Evolutionary conservation across 805 yeast species (phyloP).

Genomic region (Pichia rugopelliculosa): DNA sequence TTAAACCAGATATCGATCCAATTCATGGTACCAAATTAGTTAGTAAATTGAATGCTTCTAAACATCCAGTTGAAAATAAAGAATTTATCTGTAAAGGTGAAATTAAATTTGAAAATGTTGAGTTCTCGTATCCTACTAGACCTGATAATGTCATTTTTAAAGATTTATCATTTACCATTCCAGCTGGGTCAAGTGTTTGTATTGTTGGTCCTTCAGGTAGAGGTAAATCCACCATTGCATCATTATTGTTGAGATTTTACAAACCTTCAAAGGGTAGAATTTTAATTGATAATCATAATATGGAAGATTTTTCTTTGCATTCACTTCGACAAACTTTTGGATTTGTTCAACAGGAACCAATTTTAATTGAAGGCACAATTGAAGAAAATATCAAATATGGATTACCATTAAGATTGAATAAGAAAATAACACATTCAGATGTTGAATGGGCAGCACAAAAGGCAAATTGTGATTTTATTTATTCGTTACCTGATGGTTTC

Average conservation of each 20-base stretch:
- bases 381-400: slow-evolving; percentile 86
- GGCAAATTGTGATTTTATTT: slow-evolving; percentile 74
- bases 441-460: slow-evolving; percentile 55
- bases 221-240: slow-evolving; percentile 87
- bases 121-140: slow-evolving; percentile 81
- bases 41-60: slow-evolving; percentile 6
- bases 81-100: slow-evolving; percentile 36
- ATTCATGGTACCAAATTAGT: slow-evolving; percentile 48
- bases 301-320: slow-evolving; percentile 65
- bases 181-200: slow-evolving; percentile 82
- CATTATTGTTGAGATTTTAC: slow-evolving; percentile 73
- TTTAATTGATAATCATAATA: slow-evolving; percentile 57
- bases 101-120: slow-evolving; percentile 59
- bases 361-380: slow-evolving; percentile 78
- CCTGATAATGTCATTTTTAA: slow-evolving; percentile 62
- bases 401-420: slow-evolving; percentile 30
- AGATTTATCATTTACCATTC: slow-evolving; percentile 53
- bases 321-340: slow-evolving; percentile 70
- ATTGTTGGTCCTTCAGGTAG: slow-evolving; percentile 95
- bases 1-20: slow-evolving; percentile 66
- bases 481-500: slow-evolving; percentile 71
- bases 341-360: slow-evolving; percentile 89
- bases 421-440: slow-evolving; percentile 54
- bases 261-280: slow-evolving; percentile 70
- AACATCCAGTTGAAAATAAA: slow-evolving; percentile 1